Percentiles rank a stretch among this genome's conserved stretches.
Conservation (phyloP, 148 eudicot species). For the Dianthus caryophyllus region DNA sequence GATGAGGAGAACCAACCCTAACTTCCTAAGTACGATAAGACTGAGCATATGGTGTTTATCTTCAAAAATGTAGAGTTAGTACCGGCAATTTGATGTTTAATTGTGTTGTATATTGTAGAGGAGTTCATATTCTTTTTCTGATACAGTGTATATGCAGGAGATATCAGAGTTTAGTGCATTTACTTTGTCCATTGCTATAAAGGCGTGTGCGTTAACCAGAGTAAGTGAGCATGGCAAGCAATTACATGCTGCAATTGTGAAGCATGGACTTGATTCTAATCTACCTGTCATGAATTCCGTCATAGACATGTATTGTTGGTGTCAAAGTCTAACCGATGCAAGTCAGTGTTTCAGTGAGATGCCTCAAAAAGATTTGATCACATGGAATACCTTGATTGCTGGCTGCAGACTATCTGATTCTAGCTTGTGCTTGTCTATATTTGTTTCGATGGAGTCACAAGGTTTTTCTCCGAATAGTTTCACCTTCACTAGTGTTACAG, state of each 20-base stretch:
- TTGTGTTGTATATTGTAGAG: background rate
- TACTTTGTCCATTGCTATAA: constrained; percentile 66
- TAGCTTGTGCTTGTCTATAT: constrained; percentile 45
- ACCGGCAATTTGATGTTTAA: background rate
- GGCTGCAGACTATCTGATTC: constrained; percentile 65
- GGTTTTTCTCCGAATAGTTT: constrained; percentile 66
- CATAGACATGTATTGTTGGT: constrained; percentile 84
- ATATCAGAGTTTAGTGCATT: constrained; percentile 58
- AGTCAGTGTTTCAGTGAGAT: constrained; percentile 63
- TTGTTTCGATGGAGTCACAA: constrained; percentile 50
- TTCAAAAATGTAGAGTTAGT: too few species aligned
- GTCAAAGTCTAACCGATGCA: constrained; percentile 54
- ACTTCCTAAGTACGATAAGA: too few species aligned
- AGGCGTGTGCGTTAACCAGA: constrained; percentile 65
- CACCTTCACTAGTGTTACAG: constrained; percentile 66
- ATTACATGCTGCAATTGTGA: constrained; percentile 58
- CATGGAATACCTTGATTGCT: constrained; percentile 90
- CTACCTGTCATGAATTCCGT: constrained; percentile 83
- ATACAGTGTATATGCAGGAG: constrained; percentile 55
- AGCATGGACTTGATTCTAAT: constrained; percentile 61
- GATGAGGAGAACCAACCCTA: too few species aligned
- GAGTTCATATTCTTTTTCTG: constrained; percentile 15
- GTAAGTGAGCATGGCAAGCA: constrained; percentile 55
- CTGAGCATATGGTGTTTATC: too few species aligned
- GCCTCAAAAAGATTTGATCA: constrained; percentile 57